Evolutionary conservation across 129 eudicot species (phyloP).

Genomic region (Mikania micrantha): DNA sequence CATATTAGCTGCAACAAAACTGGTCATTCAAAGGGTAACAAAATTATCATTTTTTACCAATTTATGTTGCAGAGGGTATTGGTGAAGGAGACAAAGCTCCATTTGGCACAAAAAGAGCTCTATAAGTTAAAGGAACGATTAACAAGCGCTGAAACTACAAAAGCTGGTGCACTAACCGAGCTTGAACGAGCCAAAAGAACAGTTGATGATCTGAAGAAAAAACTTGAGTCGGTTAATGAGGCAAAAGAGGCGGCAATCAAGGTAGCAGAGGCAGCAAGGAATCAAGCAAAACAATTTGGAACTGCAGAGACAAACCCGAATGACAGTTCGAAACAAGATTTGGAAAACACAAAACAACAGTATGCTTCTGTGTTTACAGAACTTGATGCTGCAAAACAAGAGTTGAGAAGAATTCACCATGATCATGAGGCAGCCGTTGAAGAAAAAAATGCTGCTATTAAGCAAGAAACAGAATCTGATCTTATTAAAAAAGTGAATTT

Average conservation of each 20-base stretch:
- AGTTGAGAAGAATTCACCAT: slow-evolving; percentile 51
- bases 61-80: slow-evolving; percentile 46
- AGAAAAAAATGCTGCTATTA: slow-evolving; percentile 42
- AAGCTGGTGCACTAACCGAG: slow-evolving; percentile 68
- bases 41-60: neutral
- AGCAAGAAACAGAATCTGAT: slow-evolving; percentile 60
- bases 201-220: slow-evolving; percentile 56
- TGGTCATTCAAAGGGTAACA: neutral
- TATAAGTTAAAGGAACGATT: slow-evolving; percentile 70
- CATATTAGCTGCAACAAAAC: neutral
- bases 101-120: slow-evolving; percentile 76
- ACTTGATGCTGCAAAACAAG: slow-evolving; percentile 77
- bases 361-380: slow-evolving; percentile 47
- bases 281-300: slow-evolving; percentile 52
- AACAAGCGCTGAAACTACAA: slow-evolving; percentile 67
- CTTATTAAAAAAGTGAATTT: slow-evolving; percentile 34
- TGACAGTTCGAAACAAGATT: slow-evolving; percentile 33
- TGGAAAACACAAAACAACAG: slow-evolving; percentile 44
- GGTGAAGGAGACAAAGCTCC: slow-evolving; percentile 79
- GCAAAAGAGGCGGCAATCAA: slow-evolving; percentile 58
- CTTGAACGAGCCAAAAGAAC: slow-evolving; percentile 76
- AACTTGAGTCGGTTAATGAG: slow-evolving; percentile 55
- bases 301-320: slow-evolving; percentile 26
- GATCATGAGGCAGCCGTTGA: slow-evolving; percentile 45
- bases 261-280: slow-evolving; percentile 25